Conservation (phyloP, 176 grass and related monocot species). For the Dendrocalamus sinicus region DNA sequence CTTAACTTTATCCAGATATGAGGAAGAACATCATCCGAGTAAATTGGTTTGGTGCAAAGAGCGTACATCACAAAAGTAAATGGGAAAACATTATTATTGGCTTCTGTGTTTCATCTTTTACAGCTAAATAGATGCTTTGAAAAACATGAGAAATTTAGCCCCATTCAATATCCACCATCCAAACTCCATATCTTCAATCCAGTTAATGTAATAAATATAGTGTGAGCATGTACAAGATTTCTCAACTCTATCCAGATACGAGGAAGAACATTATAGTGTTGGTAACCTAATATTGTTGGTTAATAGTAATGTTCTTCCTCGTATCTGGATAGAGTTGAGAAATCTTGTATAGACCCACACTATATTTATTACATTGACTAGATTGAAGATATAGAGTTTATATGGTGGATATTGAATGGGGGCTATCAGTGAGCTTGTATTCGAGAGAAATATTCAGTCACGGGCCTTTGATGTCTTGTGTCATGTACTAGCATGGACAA, state of each 20-base stretch:
- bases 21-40: background rate
- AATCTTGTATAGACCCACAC: conserved; percentile 56
- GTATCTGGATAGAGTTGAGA: conserved; percentile 48
- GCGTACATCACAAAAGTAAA: conserved; percentile 30
- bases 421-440: background rate
- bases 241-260: conserved; percentile 46
- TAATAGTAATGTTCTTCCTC: conserved; percentile 58
- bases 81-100: background rate
- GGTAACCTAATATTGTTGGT: conserved; percentile 11
- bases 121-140: conserved; percentile 34
- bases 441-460: conserved; percentile 8
- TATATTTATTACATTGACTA: conserved; percentile 37
- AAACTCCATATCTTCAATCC: conserved; percentile 44
- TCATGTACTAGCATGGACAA: conserved; percentile 1
- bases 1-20: conserved; percentile 46
- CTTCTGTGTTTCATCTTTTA: conserved; percentile 44
- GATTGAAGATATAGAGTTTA: conserved; percentile 42
- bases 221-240: conserved; percentile 59
- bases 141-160: background rate
- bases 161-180: conserved; percentile 29
- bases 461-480: conserved; percentile 17
- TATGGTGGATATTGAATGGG: conserved; percentile 23
- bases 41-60: conserved; percentile 6
- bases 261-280: background rate
- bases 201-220: conserved; percentile 34